Conservation (phyloP, 108 stramenopile genomes). For the Fragilaria crotonensis region DNA sequence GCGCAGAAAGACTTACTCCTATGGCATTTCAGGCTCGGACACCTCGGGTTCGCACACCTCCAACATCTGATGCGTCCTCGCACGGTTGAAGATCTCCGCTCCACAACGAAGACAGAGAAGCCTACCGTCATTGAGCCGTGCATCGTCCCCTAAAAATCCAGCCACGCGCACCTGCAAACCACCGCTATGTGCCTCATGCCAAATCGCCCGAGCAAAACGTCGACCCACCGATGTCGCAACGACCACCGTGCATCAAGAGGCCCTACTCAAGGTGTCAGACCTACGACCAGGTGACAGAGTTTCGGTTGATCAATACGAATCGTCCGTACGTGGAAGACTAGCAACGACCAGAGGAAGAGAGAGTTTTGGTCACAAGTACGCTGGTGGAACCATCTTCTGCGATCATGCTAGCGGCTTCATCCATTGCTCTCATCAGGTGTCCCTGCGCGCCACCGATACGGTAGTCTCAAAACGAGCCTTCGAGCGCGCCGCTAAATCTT, state of each 20-base stretch:
- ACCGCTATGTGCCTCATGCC: conserved; percentile 4
- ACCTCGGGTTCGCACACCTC: conserved; percentile 7
- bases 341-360: conserved; percentile 8
- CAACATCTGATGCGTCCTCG: background rate
- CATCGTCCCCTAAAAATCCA: background rate
- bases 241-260: background rate
- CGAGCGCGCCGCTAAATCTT: conserved; percentile 1
- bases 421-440: conserved; percentile 13
- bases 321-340: conserved; percentile 18
- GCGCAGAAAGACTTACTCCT: conserved; percentile 8
- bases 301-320: conserved; percentile 15
- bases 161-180: background rate
- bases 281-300: conserved; percentile 2
- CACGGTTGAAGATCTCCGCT: background rate
- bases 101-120: too few relatives aligned
- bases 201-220: background rate
- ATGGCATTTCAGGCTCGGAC: conserved; percentile 24
- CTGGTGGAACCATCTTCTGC: conserved; percentile 18
- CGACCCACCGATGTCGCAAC: background rate
- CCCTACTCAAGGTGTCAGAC: background rate
- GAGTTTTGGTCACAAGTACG: conserved; percentile 2
- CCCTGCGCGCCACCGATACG: conserved; percentile 16
- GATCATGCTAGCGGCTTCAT: conserved; percentile 9
- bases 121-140: background rate
- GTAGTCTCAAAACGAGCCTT: conserved; percentile 13